A percentile compares a stretch with the other conserved stretches of the same genome.
These are phyloP conservation scores for Wickerhamiella spandovensis DNA, from an alignment of 805 yeast species.

Conservation along the genomic window DNA sequence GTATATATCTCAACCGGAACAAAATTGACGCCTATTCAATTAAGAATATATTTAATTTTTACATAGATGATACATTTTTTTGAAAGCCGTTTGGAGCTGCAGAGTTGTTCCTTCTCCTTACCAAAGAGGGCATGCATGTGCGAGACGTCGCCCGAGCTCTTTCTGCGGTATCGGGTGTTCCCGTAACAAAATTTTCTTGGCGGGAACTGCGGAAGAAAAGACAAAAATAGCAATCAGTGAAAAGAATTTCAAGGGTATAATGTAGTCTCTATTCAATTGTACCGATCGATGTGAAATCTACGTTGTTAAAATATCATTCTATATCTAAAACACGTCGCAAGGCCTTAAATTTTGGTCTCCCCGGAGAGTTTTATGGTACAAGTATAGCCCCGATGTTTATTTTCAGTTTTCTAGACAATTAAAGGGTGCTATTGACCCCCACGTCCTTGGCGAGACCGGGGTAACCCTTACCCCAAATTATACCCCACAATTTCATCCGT, in stretches of 20 bases:
- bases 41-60: no score
- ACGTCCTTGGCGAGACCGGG: not conserved
- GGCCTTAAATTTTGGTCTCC: not conserved
- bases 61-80: not conserved
- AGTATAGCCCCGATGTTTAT: not conserved
- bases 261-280: not conserved
- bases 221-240: not conserved
- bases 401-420: no score
- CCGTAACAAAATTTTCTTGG: not conserved
- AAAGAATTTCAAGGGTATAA: not conserved
- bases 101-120: not conserved
- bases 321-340: no score
- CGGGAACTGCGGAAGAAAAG: not conserved
- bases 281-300: not conserved
- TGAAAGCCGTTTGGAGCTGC: not conserved
- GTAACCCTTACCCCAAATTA: not conserved
- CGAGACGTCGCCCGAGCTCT: not conserved
- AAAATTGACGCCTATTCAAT: not conserved
- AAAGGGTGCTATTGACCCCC: not conserved
- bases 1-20: no score
- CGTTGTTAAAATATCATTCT: not conserved
- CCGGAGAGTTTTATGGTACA: not conserved
- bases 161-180: not conserved
- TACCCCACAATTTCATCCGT: not conserved
- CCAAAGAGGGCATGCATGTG: not conserved